Conservation (phyloP, 805 yeast species). For the Candida golubevii region DNA sequence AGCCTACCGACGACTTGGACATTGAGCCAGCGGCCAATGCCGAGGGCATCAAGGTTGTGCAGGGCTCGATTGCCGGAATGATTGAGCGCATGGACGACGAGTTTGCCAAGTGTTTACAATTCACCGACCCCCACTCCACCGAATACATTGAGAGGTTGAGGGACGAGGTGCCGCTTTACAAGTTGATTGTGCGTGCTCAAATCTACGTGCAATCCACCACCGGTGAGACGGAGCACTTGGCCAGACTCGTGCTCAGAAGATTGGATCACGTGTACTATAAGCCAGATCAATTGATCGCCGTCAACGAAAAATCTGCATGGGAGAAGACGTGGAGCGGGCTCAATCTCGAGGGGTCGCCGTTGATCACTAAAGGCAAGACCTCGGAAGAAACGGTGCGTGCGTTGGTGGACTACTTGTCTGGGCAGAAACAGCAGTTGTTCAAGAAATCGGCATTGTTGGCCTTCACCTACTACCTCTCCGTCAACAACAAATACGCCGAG, state of each 20-base stretch:
- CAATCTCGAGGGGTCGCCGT: conserved; percentile 20
- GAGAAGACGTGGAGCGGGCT: conserved; percentile 32
- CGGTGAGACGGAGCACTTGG: conserved; percentile 50
- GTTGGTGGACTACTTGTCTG: conserved; percentile 59
- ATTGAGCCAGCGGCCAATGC: conserved; percentile 56
- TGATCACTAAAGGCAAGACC: conserved; percentile 30
- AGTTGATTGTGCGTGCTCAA: conserved; percentile 78
- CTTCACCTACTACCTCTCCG: conserved; percentile 87
- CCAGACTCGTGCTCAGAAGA: conserved; percentile 76
- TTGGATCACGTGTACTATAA: conserved; percentile 92
- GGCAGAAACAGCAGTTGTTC: conserved; percentile 50
- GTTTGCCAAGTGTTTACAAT: conserved; percentile 79
- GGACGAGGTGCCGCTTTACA: conserved; percentile 77
- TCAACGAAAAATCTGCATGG: conserved; percentile 79
- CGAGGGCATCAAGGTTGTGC: conserved; percentile 64
- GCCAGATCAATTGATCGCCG: conserved; percentile 66
- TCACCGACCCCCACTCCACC: conserved; percentile 90
- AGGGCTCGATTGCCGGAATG: conserved; percentile 81
- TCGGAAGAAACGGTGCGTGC: conserved; percentile 54
- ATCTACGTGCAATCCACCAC: conserved; percentile 70
- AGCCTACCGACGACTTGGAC: conserved; percentile 65
- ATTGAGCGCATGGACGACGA: conserved; percentile 96
- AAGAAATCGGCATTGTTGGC: conserved; percentile 80
- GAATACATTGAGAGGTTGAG: conserved; percentile 88
- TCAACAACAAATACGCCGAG: conserved; percentile 73